A percentile compares a stretch with the other conserved stretches of the same genome.
phyloP scores from a whole-genome alignment of 768 basidiomycete species.

The Boletus vermiculosoides region DNA sequence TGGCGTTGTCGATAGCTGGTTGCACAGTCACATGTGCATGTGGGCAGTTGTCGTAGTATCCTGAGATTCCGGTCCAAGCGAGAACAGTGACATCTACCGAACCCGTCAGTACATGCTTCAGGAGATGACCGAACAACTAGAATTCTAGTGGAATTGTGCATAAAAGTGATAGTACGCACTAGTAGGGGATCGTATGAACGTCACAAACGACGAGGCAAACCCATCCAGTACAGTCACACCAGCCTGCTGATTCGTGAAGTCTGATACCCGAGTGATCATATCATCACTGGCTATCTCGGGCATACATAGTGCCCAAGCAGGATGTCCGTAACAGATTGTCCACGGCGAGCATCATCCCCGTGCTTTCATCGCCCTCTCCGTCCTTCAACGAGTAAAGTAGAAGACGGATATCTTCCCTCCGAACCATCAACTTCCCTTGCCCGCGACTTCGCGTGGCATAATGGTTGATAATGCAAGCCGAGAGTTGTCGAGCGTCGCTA shows the following conservation, averaged over 20 bases:
- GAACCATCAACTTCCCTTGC: slow-evolving; percentile 2
- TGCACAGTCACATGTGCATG: too few species aligned
- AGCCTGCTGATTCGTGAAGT: neutral
- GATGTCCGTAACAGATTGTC: slow-evolving; percentile 5
- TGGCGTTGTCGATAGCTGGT: too few species aligned
- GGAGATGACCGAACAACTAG: too few species aligned
- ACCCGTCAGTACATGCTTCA: too few species aligned
- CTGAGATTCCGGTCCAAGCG: too few species aligned
- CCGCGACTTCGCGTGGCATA: neutral
- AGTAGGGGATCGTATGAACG: neutral
- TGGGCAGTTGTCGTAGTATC: too few species aligned
- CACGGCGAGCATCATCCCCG: slow-evolving; percentile 3
- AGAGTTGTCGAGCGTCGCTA: neutral
- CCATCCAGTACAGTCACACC: neutral
- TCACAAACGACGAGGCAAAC: neutral
- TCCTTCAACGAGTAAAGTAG: neutral
- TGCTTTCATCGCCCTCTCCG: neutral
- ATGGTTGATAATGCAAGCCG: slow-evolving; percentile 8
- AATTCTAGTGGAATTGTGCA: too few species aligned
- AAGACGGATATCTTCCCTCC: slow-evolving; percentile 5
- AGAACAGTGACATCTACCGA: too few species aligned
- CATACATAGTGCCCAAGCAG: neutral
- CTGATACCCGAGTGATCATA: neutral
- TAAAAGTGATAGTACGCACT: too few species aligned
- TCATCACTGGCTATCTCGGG: neutral